Conservation (phyloP, 345 rosid species). For the Populus nigra region DNA sequence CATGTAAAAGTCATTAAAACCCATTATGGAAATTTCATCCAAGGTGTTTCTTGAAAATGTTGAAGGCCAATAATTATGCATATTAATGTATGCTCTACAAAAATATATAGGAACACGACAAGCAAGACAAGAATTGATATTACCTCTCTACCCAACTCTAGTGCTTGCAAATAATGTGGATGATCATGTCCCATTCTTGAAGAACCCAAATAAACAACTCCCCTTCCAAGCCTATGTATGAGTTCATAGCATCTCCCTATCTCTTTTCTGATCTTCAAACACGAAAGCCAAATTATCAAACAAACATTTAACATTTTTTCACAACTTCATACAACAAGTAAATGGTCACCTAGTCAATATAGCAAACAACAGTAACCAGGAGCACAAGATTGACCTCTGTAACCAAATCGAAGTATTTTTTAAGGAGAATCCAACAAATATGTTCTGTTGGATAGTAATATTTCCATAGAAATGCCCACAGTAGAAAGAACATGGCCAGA, state of each 20-base stretch:
- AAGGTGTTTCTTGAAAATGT: not conserved
- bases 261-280: slow-evolving; percentile 76
- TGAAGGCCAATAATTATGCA: not conserved
- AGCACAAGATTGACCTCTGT: not conserved
- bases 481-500: not conserved
- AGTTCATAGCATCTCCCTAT: slow-evolving; percentile 68
- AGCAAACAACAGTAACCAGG: not conserved
- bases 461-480: not conserved
- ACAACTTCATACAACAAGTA: not conserved
- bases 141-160: slow-evolving; percentile 69
- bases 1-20: not conserved
- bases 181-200: slow-evolving; percentile 72
- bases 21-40: not conserved
- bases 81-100: not conserved
- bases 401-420: not conserved
- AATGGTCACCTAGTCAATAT: not conserved
- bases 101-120: not conserved
- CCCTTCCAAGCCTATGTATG: slow-evolving; percentile 70
- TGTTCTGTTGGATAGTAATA: not conserved
- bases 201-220: slow-evolving; percentile 82
- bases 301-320: slow-evolving; percentile 6
- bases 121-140: slow-evolving; percentile 13
- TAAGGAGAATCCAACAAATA: not conserved
- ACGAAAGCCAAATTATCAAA: slow-evolving; percentile 20
- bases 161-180: slow-evolving; percentile 58